Evolutionary conservation across 768 basidiomycete genomes (phyloP), one percentile per base, ranked within the genome.

Genomic region (Mycena galericulata): DNA sequence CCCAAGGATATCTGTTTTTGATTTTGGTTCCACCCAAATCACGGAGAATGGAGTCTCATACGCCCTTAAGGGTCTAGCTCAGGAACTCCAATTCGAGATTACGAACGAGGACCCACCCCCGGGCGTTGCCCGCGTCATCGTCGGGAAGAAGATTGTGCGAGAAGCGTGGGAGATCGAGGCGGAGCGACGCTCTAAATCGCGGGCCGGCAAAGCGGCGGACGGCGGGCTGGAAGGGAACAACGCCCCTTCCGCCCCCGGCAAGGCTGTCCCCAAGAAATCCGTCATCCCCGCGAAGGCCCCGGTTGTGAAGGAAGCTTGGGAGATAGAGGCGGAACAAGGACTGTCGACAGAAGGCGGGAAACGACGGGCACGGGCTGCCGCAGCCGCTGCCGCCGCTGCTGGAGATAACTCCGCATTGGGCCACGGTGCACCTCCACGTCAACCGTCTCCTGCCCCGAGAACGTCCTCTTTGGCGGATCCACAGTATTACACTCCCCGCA

Each of bases 131-230:
- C 84, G 85, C 53, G 80, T 95, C 22, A 80, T 89, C 20, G 83
- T 93, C 2, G 94, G 93, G 18, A 93, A 93, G 80, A 85, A 84
- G 70, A 80, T 93, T 27, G 73, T 92, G 63, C 89, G 89, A 74
- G 94, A 95, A 77, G 78, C 86, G 34, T 95, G 94, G 94, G 94
- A 95, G 75, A 69, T 95, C 15, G 93, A 93, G 75, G 81, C 88
- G 20, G 93, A 95, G 73, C 80, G 83, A 54, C 83, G 85, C 50
- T 72, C 81, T 4, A 87, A 84, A 62, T 76, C 76, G n/a, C 83
- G 83, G 38, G 77, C 71, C 47, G 80, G 76, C 30, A 81, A 78
- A 54, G 77, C 80, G 57, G 60, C 70, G 58, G 76, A 76, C 72
- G 17, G 1, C 32, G 40, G 55, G 3, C 5, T 50, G 26, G 74